These are phyloP conservation scores for Scortechinia acanthostroma DNA, from an alignment of 2,329 filamentous ascomycete species.

Conservation along the genomic window DNA sequence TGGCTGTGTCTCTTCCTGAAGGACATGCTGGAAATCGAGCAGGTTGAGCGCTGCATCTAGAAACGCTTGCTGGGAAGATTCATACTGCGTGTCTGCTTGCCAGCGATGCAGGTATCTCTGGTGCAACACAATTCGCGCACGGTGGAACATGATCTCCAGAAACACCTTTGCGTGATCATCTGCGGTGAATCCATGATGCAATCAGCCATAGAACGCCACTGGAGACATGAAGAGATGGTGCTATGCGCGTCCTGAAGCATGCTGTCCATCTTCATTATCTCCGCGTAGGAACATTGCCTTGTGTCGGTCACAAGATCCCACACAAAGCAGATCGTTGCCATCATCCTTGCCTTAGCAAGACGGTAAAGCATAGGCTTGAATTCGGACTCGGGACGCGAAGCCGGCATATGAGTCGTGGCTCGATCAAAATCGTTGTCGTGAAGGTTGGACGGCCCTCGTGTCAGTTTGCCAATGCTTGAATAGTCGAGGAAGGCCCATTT, in stretches of 20 bases:
- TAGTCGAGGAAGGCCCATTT: slow-evolving; percentile 19
- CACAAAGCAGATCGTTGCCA: slow-evolving; percentile 23
- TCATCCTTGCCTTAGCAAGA: slow-evolving; percentile 30
- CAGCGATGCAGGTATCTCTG: slow-evolving; percentile 12
- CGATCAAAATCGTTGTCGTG: slow-evolving; percentile 27
- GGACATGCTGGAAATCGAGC: slow-evolving; percentile 14
- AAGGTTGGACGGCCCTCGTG: slow-evolving; percentile 25
- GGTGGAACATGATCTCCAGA: slow-evolving; percentile 15
- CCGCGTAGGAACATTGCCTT: slow-evolving; percentile 20
- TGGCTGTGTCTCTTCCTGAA: slow-evolving; percentile 16
- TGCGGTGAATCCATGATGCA: slow-evolving; percentile 14
- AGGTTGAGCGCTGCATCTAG: slow-evolving; percentile 15
- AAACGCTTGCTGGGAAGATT: slow-evolving; percentile 12
- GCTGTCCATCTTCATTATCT: slow-evolving; percentile 22
- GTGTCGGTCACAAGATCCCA: slow-evolving; percentile 23
- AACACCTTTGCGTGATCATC: slow-evolving; percentile 13
- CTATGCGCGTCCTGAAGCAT: slow-evolving; percentile 19
- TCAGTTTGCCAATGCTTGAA: slow-evolving; percentile 25
- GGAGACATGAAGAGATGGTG: slow-evolving; percentile 13
- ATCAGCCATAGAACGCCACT: slow-evolving; percentile 14
- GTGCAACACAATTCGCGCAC: slow-evolving; percentile 14
- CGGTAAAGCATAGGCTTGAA: slow-evolving; percentile 17
- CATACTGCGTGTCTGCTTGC: slow-evolving; percentile 12
- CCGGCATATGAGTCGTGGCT: slow-evolving; percentile 16
- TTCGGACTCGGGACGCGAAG: slow-evolving; percentile 13